Evolutionary conservation across 805 yeast genomes (phyloP).

Genomic region (Myxozyma neglecta): DNA sequence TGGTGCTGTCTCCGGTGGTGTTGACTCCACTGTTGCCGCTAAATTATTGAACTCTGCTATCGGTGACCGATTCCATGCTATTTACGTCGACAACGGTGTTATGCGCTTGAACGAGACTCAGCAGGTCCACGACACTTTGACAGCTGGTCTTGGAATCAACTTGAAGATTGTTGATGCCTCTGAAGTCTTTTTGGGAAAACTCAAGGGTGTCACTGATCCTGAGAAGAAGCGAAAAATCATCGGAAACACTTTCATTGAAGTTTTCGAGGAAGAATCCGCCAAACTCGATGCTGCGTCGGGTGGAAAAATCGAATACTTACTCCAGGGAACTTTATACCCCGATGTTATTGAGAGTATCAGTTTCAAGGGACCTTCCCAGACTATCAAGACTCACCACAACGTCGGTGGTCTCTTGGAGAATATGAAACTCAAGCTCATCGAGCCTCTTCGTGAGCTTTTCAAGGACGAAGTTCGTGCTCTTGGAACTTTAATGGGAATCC

Average conservation of each 20-base stretch:
- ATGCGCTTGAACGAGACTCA: slow-evolving; percentile 93
- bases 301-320: slow-evolving; percentile 83
- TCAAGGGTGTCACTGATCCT: slow-evolving; percentile 95
- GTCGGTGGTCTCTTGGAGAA: slow-evolving; percentile 97
- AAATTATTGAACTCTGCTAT: slow-evolving; percentile 97
- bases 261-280: slow-evolving; percentile 94
- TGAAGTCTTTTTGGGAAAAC: slow-evolving; percentile 79
- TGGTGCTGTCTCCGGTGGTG: slow-evolving; percentile 99
- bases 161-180: slow-evolving; percentile 92
- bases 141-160: slow-evolving; percentile 92
- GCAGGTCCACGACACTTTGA: slow-evolving; percentile 81
- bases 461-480: slow-evolving; percentile 97
- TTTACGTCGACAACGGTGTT: slow-evolving; percentile 96
- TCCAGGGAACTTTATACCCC: slow-evolving; percentile 97
- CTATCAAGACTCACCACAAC: slow-evolving; percentile 98
- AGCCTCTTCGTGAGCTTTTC: slow-evolving; percentile 97
- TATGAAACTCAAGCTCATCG: slow-evolving; percentile 97
- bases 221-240: slow-evolving; percentile 98
- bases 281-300: slow-evolving; percentile 86
- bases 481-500: slow-evolving; percentile 92
- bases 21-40: slow-evolving; percentile 98
- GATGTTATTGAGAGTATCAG: slow-evolving; percentile 98
- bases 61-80: slow-evolving; percentile 98
- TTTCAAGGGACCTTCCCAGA: slow-evolving; percentile 99
- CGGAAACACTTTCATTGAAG: slow-evolving; percentile 96